These are phyloP conservation scores for Trichoderma aggressivum DNA, from an alignment of 2,329 filamentous ascomycete genomes.

Conservation along the genomic window DNA sequence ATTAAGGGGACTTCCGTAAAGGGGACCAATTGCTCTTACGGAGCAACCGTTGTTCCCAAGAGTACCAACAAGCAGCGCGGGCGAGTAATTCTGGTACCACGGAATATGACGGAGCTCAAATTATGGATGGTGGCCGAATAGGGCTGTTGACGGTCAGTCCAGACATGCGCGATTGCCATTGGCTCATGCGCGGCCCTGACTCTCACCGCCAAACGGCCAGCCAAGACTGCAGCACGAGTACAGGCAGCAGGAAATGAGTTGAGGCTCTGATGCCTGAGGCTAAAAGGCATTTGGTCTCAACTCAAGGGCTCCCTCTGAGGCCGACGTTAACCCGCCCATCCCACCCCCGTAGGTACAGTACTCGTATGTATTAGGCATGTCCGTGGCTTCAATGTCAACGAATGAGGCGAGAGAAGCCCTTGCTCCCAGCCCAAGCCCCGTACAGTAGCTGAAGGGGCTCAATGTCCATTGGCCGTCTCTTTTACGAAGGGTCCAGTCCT, in stretches of 20 bases:
- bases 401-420: background rate
- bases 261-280: constrained; percentile 3
- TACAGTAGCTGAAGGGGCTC: background rate
- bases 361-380: too few relatives aligned
- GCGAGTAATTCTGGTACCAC: background rate
- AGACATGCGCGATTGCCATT: constrained; percentile 1
- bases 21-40: background rate
- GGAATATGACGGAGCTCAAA: background rate
- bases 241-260: background rate
- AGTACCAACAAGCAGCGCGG: background rate
- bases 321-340: constrained; percentile 5
- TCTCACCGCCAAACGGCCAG: constrained; percentile 6
- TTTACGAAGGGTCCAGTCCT: background rate
- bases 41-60: background rate
- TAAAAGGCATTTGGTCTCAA: background rate
- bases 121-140: background rate
- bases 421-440: background rate
- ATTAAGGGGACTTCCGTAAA: background rate
- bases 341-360: too few relatives aligned
- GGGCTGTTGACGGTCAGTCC: background rate
- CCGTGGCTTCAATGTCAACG: background rate
- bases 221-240: background rate
- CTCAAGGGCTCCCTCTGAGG: background rate
- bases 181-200: background rate
- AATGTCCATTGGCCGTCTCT: background rate